Base-by-base conservation (phyloP, 345 rosid species). In the Camelina laxa region DNA sequence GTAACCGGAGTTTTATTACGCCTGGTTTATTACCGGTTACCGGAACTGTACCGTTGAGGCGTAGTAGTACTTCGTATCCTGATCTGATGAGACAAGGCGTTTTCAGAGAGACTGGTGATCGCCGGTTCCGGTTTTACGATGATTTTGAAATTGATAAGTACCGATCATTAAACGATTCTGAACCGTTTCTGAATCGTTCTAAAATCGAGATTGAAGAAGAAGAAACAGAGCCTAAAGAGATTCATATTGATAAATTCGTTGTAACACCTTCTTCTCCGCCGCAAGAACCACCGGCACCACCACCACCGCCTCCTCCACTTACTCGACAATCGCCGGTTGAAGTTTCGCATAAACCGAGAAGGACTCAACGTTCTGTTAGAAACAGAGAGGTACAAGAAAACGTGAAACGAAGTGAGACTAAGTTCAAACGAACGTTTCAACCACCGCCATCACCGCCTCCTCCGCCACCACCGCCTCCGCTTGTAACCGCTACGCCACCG, bases 21-120 rank as follows among this genome's bases (percentile, higher is more conserved):
- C 77, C 72, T 14, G 7, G 51, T 27, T 27, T 27, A 59, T 38
- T 70, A 35, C 75, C 80, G 51, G 83, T 35, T 2, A 66, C 82
- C 57, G 78, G 84, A 16, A 15, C 24, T 19, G n/a, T 71, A 60
- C 81, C 86, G 76, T 79, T 93, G 74, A 85, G 81, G 86, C 87
- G 93, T 79, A 91, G 78, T 72, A 83, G 93, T 31, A 87, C 82
- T 75, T 90, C 97, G 19, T 89, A 87, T 69, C 97, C 97, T 57
- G 97, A 93, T 85, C 83, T 91, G 60, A 79, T 91, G 60, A 79
- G 85, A 50, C 75, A 85, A 21, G 91, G 86, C 0, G 75, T 76
- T 9, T 56, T 73, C 33, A 80, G 79, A 79, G 84, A 77, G 62
- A 84, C 79, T 10, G 70, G 36, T 3, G 89, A 75, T 58, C 88